Evolutionary conservation across 345 rosid genomes (phyloP).

Genomic region (Populus simonii): DNA sequence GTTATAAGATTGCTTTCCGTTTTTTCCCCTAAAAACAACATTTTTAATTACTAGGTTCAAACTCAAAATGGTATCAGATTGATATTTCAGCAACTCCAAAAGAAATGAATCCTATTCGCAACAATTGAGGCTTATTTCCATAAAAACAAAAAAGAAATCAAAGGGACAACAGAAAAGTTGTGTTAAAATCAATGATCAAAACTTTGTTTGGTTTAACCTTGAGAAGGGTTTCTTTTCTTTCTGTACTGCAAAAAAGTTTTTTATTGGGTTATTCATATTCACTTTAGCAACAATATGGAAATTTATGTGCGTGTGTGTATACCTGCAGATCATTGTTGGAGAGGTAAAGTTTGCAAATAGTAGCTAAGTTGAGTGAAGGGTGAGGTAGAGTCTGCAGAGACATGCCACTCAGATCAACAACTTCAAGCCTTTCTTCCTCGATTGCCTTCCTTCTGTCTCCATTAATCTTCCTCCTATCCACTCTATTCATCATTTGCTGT

Average conservation of each 20-base stretch:
- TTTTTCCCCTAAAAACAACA: background rate
- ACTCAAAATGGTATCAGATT: background rate
- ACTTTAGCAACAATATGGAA: background rate
- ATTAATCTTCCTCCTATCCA: constrained; percentile 12
- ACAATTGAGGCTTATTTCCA: background rate
- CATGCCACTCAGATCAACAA: constrained; percentile 66
- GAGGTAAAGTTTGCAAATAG: constrained; percentile 68
- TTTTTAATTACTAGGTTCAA: background rate
- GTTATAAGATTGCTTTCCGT: background rate
- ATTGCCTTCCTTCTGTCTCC: background rate
- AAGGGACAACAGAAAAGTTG: background rate
- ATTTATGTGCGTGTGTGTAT: background rate
- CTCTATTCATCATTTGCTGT: constrained; percentile 9
- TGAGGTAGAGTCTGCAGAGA: constrained; percentile 54
- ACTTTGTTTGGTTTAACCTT: background rate
- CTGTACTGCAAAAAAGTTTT: background rate
- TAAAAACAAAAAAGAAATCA: background rate
- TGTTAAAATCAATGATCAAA: background rate
- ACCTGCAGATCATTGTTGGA: constrained; percentile 89
- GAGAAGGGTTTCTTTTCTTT: background rate
- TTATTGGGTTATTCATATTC: too few relatives aligned
- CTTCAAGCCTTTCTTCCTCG: constrained; percentile 35
- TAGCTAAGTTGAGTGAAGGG: constrained; percentile 54
- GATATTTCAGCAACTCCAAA: background rate
- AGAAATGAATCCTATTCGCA: background rate